Conservation (phyloP, 2,329 filamentous ascomycete genomes). For the Blastomyces gilchristii region DNA sequence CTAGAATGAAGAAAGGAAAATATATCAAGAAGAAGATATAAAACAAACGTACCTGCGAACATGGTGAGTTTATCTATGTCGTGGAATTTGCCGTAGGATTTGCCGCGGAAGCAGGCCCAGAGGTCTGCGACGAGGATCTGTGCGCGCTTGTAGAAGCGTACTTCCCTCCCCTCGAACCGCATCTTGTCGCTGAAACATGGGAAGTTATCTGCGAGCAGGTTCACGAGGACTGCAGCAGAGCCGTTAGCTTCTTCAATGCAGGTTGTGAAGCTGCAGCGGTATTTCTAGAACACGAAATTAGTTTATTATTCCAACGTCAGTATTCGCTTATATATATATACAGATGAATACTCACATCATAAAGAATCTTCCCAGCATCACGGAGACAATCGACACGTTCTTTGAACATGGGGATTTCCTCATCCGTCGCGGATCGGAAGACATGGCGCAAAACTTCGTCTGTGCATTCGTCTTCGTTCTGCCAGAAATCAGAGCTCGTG, state of each 20-base stretch:
- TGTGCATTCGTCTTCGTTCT: constrained; percentile 62
- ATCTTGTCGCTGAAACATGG: constrained; percentile 76
- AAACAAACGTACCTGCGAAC: constrained; percentile 57
- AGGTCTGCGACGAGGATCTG: constrained; percentile 94
- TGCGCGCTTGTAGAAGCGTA: constrained; percentile 83
- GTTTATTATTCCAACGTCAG: not conserved
- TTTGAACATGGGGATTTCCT: constrained; percentile 73
- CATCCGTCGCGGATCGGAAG: constrained; percentile 76
- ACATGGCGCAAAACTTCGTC: constrained; percentile 63
- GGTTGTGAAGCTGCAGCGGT: constrained; percentile 61
- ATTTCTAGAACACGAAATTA: constrained; percentile 45
- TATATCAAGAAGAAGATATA: not conserved
- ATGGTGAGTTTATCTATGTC: constrained; percentile 96
- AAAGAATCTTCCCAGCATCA: constrained; percentile 71
- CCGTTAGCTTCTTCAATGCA: constrained; percentile 63
- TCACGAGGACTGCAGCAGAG: constrained; percentile 77
- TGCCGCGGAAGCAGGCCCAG: constrained; percentile 88
- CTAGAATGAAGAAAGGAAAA: not conserved
- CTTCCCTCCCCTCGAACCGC: constrained; percentile 59
- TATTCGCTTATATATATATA: not conserved
- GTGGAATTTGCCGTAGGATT: constrained; percentile 65
- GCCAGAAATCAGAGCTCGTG: constrained; percentile 80
- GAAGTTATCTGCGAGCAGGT: constrained; percentile 73
- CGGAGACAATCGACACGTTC: constrained; percentile 69
- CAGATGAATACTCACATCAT: constrained; percentile 47